Percentiles rank a stretch among this genome's conserved stretches.
Conservation (phyloP, 2,329 filamentous ascomycete species). For the Sclerotinia nivalis region DNA sequence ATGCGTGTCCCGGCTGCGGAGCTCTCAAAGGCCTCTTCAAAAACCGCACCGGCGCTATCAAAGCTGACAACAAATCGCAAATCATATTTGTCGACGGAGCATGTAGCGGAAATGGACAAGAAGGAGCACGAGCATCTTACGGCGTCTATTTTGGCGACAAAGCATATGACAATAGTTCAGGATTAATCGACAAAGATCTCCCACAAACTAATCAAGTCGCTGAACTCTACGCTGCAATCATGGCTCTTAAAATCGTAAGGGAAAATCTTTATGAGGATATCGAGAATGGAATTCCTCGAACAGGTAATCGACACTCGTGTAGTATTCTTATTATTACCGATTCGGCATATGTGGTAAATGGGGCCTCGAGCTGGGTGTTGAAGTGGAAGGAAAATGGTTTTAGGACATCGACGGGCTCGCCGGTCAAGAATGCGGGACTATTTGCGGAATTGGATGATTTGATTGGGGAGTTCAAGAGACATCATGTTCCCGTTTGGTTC, state of each 20-base stretch:
- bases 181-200: neutral
- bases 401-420: constrained; percentile 33
- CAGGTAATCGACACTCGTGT: too few species aligned
- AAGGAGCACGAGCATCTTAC: neutral
- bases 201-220: constrained; percentile 6
- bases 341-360: constrained; percentile 42
- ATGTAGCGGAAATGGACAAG: neutral
- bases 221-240: neutral
- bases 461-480: constrained; percentile 12
- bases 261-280: neutral
- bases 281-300: neutral
- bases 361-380: constrained; percentile 40
- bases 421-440: constrained; percentile 20
- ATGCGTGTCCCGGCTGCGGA: neutral
- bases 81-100: neutral
- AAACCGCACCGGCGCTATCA: neutral
- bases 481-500: constrained; percentile 22
- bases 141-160: neutral
- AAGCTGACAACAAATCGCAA: neutral
- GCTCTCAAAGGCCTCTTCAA: neutral
- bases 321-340: constrained; percentile 38
- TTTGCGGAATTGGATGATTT: constrained; percentile 19
- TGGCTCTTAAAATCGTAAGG: neutral
- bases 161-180: neutral
- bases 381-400: constrained; percentile 41